A percentile compares a stretch with the other conserved stretches of the same genome.
Evolutionary conservation across 306 rosid genomes (phyloP).

Genomic region (Sphenostylis stenocarpa): DNA sequence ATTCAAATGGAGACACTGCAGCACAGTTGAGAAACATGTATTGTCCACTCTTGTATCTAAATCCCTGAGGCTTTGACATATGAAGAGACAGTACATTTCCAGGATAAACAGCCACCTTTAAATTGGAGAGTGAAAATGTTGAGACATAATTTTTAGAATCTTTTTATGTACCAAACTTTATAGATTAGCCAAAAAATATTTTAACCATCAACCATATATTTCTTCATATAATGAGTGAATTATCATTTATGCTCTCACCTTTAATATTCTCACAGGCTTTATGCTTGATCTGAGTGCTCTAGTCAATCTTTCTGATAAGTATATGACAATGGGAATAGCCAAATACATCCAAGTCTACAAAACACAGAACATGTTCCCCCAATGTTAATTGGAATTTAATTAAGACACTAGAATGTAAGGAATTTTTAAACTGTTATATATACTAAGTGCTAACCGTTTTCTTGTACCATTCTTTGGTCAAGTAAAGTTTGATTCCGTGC

Average conservation of each 20-base stretch:
- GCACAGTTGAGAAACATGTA: conserved; percentile 64
- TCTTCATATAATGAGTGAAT: neutral
- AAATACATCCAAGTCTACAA: conserved; percentile 61
- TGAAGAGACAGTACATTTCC: conserved; percentile 64
- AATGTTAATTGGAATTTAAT: neutral
- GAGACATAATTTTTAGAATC: neutral
- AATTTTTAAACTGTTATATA: neutral
- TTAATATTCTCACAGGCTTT: conserved; percentile 47
- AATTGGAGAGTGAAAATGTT: conserved; percentile 20
- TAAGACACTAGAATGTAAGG: neutral
- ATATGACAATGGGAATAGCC: conserved; percentile 48
- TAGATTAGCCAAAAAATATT: neutral
- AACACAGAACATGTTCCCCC: conserved; percentile 16
- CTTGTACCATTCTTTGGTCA: conserved; percentile 58
- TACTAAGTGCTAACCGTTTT: conserved; percentile 54
- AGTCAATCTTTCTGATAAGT: conserved; percentile 43
- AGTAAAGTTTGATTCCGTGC: conserved; percentile 60
- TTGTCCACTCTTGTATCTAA: conserved; percentile 63
- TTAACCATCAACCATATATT: conserved; percentile 4
- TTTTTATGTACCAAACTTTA: neutral
- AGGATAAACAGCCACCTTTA: conserved; percentile 70
- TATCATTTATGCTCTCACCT: conserved; percentile 34
- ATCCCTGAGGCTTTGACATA: conserved; percentile 70
- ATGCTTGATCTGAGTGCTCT: conserved; percentile 55
- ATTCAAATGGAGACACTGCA: conserved; percentile 63